phyloP scores from a whole-genome alignment of 805 yeast species.

The Saturnispora bothae region DNA sequence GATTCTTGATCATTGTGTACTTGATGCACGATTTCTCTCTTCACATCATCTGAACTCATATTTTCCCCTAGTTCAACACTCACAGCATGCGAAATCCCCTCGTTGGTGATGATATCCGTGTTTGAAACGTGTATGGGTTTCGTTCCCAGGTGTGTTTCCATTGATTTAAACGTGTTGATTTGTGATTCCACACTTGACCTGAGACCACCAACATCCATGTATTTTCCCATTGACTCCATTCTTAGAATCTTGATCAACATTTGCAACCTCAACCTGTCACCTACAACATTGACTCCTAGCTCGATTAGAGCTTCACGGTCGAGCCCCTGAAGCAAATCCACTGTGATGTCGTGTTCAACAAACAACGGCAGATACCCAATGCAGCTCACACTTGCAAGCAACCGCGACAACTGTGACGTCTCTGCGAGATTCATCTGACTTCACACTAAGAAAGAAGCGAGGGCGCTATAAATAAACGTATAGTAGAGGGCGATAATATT shows the following conservation, averaged over 20 bases:
- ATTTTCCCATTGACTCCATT: conserved; percentile 21
- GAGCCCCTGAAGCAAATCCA: conserved; percentile 46
- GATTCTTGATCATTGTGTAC: background rate
- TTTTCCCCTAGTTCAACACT: background rate
- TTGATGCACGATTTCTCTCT: conserved; percentile 4
- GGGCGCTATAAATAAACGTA: too few relatives aligned
- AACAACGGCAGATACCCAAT: conserved; percentile 19
- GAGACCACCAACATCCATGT: conserved; percentile 16
- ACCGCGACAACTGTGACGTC: conserved; percentile 2
- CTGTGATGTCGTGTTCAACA: conserved; percentile 42
- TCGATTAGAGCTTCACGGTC: conserved; percentile 59
- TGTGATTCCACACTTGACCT: conserved; percentile 14
- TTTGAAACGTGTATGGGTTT: background rate
- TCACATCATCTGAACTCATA: background rate
- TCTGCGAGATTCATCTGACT: conserved; percentile 7
- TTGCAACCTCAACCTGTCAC: conserved; percentile 69
- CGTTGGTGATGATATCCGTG: conserved; percentile 1
- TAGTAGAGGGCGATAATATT: too few relatives aligned
- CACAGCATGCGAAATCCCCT: conserved; percentile 6
- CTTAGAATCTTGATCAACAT: conserved; percentile 42
- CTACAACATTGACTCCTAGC: conserved; percentile 65
- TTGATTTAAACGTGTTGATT: conserved; percentile 11
- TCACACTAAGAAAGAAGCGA: too few relatives aligned
- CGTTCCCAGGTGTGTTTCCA: conserved; percentile 11
- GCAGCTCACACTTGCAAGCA: conserved; percentile 19